Evolutionary conservation across 164 flowering plant genomes (phyloP).

Genomic region (Echeveria elegans): DNA sequence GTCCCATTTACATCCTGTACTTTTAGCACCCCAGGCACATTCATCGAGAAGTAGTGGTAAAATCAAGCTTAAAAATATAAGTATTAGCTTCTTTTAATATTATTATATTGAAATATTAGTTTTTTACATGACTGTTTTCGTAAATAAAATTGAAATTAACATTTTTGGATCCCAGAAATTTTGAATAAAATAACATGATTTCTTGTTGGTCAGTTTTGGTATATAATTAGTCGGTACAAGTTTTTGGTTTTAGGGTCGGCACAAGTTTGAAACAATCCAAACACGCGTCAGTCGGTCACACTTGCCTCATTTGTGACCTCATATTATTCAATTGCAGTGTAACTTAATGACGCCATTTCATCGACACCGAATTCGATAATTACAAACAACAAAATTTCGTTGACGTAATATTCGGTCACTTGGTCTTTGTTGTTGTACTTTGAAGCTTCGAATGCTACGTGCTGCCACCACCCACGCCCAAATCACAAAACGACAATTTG

Average conservation of each 20-base stretch:
- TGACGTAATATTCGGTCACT: no score
- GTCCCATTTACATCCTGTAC: no score
- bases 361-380: background rate
- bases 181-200: background rate
- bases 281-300: background rate
- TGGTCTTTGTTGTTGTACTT: background rate
- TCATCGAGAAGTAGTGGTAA: no score
- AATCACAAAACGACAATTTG: background rate
- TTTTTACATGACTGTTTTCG: no score
- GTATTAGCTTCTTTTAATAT: no score
- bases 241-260: background rate
- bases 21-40: no score
- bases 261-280: constrained; percentile 1
- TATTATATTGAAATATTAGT: no score
- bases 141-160: no score
- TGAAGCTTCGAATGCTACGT: constrained; percentile 1
- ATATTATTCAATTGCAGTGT: background rate
- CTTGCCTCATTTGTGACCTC: background rate
- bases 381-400: no score
- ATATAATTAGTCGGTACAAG: background rate
- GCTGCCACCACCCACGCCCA: constrained; percentile 4
- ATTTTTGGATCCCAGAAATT: no score
- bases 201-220: background rate
- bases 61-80: no score
- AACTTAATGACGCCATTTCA: background rate